Evolutionary conservation across 2,329 filamentous ascomycete species (phyloP), one percentile per base, ranked within the genome.

Genomic region (Stenocarpella maydis): DNA sequence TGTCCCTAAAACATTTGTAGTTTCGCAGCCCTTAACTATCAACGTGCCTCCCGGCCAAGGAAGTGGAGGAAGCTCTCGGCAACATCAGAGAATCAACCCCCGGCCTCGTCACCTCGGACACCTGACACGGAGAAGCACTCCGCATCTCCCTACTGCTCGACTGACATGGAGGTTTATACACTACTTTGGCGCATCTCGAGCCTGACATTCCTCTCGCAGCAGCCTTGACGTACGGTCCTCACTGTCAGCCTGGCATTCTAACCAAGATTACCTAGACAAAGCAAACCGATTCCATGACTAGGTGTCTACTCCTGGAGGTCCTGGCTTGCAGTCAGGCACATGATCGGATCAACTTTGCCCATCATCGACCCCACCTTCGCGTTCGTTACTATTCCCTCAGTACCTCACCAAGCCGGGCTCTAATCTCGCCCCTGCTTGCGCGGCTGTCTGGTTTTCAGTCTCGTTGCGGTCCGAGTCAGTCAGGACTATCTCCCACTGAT

Each of bases 321-420:
- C 7, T 49, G 19, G 19, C 49, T 43, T 49, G 6, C 4, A 21
- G n/a, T 49, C 19, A 31, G 26, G 39, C 39, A 17, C 3, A 17
- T 49, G 41, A 49, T 63, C 58, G 34, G 58, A 63, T 43, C 41
- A 63, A 63, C 58, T 49, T 49, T 63, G 28, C 58, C 58, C 14
- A 37, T 37, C 43, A 21, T 19, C 41, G 34, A 47, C 41, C 58
- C 58, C 28, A 49, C 58, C 19, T 41, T 37, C 17, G 12, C 28
- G 21, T n/a, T n/a, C n/a, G n/a, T n/a, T 17, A 47, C 17, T 28
- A 19, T 4, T 21, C n/a, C 28, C 58, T 49, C 43, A 37, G 19
- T 2, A 49, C n/a, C 9, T n/a, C n/a, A n/a, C n/a, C n/a, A n/a
- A n/a, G n/a, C 17, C 4, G 43, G n/a, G 19, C 21, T 47, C 28